phyloP scores from a whole-genome alignment of 208 protist species.

The Crithidia acanthocephali region DNA sequence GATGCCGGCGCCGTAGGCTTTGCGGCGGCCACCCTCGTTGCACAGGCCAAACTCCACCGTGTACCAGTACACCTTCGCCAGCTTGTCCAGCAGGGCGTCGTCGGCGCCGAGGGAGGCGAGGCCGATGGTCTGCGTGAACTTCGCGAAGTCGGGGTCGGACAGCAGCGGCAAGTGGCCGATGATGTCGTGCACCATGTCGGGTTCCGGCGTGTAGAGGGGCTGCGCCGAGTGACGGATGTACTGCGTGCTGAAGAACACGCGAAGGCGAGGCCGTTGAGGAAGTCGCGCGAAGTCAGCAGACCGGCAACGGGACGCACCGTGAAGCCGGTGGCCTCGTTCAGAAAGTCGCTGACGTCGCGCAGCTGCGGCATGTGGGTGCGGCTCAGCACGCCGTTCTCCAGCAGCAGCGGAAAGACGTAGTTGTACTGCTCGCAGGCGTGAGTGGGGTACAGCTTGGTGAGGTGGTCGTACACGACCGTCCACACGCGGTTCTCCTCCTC shows the following conservation, averaged over 20 bases:
- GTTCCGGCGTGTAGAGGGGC: constrained; percentile 97
- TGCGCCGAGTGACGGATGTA: constrained; percentile 96
- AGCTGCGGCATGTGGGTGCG: constrained; percentile 95
- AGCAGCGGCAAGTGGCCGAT: constrained; percentile 97
- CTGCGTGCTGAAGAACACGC: constrained; percentile 97
- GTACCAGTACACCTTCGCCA: constrained; percentile 96
- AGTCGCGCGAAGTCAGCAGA: constrained; percentile 94
- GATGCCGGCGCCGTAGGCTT: constrained; percentile 96
- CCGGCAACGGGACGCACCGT: constrained; percentile 93
- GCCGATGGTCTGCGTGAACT: constrained; percentile 98
- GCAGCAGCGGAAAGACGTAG: constrained; percentile 92
- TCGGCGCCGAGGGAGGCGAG: constrained; percentile 96
- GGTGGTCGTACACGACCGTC: constrained; percentile 82
- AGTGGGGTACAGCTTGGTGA: constrained; percentile 89
- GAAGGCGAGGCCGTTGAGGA: constrained; percentile 96
- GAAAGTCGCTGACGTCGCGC: constrained; percentile 91
- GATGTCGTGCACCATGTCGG: constrained; percentile 96
- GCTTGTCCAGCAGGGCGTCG: constrained; percentile 93
- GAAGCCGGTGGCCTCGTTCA: constrained; percentile 94
- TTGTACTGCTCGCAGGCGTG: constrained; percentile 95
- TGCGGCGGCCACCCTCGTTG: constrained; percentile 81
- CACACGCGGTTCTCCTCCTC: constrained; percentile 92
- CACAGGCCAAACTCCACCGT: constrained; percentile 97
- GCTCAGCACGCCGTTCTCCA: constrained; percentile 93
- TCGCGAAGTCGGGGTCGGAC: constrained; percentile 95